Evolutionary conservation across 768 basidiomycete genomes (phyloP).

Genomic region (Suillus discolor): DNA sequence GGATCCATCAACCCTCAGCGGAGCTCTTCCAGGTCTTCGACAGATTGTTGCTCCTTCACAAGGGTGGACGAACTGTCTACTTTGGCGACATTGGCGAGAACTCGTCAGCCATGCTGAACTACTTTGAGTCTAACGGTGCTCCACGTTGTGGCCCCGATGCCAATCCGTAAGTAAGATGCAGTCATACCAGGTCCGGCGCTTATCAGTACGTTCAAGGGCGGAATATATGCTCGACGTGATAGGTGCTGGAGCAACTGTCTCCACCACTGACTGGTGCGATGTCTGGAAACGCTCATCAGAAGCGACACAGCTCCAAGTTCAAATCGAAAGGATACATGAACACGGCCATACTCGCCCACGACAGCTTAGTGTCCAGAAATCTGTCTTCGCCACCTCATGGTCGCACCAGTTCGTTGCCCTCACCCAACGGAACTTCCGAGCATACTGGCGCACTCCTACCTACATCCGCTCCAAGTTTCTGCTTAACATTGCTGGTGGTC

Average conservation of each 20-base stretch:
- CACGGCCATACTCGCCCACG: conserved; percentile 32
- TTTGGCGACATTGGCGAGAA: conserved; percentile 43
- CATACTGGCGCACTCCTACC: conserved; percentile 39
- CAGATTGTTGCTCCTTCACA: conserved; percentile 44
- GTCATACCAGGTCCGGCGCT: background rate
- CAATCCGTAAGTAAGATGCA: conserved; percentile 2
- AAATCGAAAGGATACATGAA: conserved; percentile 44
- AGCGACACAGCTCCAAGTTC: conserved; percentile 34
- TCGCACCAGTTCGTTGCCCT: conserved; percentile 32
- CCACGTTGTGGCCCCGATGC: background rate
- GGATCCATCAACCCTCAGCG: conserved; percentile 64
- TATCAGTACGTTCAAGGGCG: conserved; percentile 24
- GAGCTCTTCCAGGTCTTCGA: conserved; percentile 52
- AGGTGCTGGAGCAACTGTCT: conserved; percentile 52
- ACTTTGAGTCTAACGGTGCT: conserved; percentile 10
- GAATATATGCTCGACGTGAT: conserved; percentile 51
- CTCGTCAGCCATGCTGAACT: conserved; percentile 1
- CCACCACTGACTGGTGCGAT: conserved; percentile 46
- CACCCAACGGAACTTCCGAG: conserved; percentile 27
- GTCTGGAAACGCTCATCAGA: conserved; percentile 47
- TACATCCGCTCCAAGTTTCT: conserved; percentile 40
- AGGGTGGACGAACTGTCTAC: conserved; percentile 62
- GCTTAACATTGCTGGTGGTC: conserved; percentile 34
- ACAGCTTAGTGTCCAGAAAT: conserved; percentile 20
- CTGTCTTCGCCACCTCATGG: conserved; percentile 38